Percentiles rank a stretch among this genome's conserved stretches.
These are phyloP conservation scores for Sporothrix euskadiensis DNA, from an alignment of 2,329 filamentous ascomycete species.

Conservation along the genomic window DNA sequence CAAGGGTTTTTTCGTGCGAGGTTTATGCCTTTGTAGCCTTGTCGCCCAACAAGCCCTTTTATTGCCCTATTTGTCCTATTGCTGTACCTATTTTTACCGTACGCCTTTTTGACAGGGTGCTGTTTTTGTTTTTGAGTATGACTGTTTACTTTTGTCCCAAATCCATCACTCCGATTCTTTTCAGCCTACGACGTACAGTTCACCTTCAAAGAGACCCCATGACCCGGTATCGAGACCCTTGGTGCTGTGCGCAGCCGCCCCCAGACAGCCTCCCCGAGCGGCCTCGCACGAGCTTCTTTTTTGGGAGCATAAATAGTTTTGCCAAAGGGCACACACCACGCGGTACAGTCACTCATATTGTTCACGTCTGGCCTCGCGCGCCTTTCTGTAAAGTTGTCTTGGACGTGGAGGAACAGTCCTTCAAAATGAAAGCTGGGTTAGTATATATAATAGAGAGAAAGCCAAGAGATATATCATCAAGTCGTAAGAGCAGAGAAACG, in stretches of 20 bases:
- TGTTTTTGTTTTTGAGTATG: background rate
- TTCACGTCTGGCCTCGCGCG: slow-evolving; percentile 13
- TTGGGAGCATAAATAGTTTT: background rate
- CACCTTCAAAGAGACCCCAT: background rate
- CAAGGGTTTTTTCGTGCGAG: background rate
- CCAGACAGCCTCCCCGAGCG: background rate
- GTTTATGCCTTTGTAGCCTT: background rate
- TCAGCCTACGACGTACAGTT: background rate
- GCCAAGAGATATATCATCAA: slow-evolving; percentile 1
- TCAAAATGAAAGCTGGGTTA: background rate
- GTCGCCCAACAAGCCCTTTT: background rate
- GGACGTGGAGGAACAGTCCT: background rate
- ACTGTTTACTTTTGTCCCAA: background rate
- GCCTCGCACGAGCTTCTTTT: background rate
- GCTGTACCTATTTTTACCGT: background rate
- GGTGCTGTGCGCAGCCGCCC: background rate
- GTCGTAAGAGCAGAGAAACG: background rate
- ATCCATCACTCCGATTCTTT: background rate
- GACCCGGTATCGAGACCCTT: background rate
- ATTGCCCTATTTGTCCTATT: too few species aligned
- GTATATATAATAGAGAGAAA: slow-evolving; percentile 1
- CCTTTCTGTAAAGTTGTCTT: background rate
- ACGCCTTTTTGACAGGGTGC: background rate
- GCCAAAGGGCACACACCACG: background rate
- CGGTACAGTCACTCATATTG: background rate